These are phyloP conservation scores for Cystobasidium slooffiae DNA, from an alignment of 1,284 basidiomycete genomes.

Conservation along the genomic window DNA sequence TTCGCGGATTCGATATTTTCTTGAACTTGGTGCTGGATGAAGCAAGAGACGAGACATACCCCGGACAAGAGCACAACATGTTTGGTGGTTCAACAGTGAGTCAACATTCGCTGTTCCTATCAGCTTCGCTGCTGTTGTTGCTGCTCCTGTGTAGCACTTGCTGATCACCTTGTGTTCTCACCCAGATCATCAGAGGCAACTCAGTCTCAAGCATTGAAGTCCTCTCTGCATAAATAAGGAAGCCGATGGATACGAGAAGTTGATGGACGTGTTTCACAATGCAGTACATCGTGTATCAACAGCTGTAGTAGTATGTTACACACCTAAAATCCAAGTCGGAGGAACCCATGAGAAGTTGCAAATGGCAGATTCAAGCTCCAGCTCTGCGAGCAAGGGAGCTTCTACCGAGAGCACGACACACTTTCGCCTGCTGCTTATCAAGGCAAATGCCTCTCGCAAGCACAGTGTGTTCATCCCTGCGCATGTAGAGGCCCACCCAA, in stretches of 20 bases:
- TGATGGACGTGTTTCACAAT: background rate
- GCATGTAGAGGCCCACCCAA: no score
- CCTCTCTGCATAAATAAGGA: slow-evolving; percentile 55
- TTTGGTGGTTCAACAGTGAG: slow-evolving; percentile 87
- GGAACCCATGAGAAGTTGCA: background rate
- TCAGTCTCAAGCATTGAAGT: slow-evolving; percentile 91
- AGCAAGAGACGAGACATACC: slow-evolving; percentile 77
- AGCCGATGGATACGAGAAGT: background rate
- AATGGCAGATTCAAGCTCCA: background rate
- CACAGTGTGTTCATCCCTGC: no score
- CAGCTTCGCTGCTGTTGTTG: background rate
- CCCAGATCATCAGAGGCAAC: slow-evolving; percentile 89
- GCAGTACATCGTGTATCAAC: slow-evolving; percentile 19
- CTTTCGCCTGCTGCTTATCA: no score
- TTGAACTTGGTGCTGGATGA: slow-evolving; percentile 97
- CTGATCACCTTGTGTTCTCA: background rate
- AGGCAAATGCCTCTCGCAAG: no score
- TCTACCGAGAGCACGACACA: no score
- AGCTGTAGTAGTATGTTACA: slow-evolving; percentile 18
- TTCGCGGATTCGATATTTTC: slow-evolving; percentile 98
- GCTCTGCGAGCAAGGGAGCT: no score
- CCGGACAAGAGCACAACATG: slow-evolving; percentile 82
- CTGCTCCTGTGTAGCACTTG: background rate
- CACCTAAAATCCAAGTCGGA: background rate
- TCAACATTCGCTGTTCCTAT: slow-evolving; percentile 46